Percentiles rank a stretch among this genome's conserved stretches.
Evolutionary conservation across 805 yeast species (phyloP).

Genomic region (Suhomyces kilbournensis): DNA sequence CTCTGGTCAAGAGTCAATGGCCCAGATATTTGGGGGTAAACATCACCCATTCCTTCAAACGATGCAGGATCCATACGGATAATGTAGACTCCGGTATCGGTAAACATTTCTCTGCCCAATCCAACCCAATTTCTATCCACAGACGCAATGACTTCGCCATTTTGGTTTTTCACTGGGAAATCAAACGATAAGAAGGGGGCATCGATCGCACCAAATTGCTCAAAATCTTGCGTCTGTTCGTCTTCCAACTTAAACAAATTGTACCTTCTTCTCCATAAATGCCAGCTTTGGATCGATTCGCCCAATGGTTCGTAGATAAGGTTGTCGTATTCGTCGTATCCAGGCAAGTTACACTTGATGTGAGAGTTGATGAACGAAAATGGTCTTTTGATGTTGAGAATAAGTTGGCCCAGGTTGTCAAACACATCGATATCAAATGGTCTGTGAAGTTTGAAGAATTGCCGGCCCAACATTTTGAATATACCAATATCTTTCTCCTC

Average conservation of each 20-base stretch:
- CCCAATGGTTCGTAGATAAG: slow-evolving; percentile 57
- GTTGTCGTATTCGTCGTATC: slow-evolving; percentile 34
- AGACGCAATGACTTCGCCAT: slow-evolving; percentile 60
- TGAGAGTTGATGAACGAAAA: slow-evolving; percentile 88
- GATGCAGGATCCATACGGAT: slow-evolving; percentile 76
- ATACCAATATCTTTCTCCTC: slow-evolving; percentile 76
- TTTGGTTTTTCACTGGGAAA: slow-evolving; percentile 68
- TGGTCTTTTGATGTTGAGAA: slow-evolving; percentile 72
- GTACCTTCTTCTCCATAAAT: slow-evolving; percentile 86
- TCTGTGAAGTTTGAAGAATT: slow-evolving; percentile 78
- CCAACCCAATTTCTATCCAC: slow-evolving; percentile 97
- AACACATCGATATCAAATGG: slow-evolving; percentile 77
- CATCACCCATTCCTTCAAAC: slow-evolving; percentile 54
- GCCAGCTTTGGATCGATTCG: slow-evolving; percentile 91
- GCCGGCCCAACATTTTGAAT: slow-evolving; percentile 70
- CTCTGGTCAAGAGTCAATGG: slow-evolving; percentile 74
- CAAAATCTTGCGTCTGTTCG: slow-evolving; percentile 41
- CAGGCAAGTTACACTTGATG: slow-evolving; percentile 69
- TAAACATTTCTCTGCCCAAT: slow-evolving; percentile 83
- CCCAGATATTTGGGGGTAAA: slow-evolving; percentile 49
- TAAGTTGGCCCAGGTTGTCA: slow-evolving; percentile 57
- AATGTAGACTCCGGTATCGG: slow-evolving; percentile 92
- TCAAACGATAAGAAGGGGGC: slow-evolving; percentile 84
- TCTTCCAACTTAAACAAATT: slow-evolving; percentile 62
- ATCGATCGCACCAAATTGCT: slow-evolving; percentile 85